Evolutionary conservation across 345 rosid genomes (phyloP), one percentile per base, ranked within the genome.

Genomic region (Tarenaya hassleriana): DNA sequence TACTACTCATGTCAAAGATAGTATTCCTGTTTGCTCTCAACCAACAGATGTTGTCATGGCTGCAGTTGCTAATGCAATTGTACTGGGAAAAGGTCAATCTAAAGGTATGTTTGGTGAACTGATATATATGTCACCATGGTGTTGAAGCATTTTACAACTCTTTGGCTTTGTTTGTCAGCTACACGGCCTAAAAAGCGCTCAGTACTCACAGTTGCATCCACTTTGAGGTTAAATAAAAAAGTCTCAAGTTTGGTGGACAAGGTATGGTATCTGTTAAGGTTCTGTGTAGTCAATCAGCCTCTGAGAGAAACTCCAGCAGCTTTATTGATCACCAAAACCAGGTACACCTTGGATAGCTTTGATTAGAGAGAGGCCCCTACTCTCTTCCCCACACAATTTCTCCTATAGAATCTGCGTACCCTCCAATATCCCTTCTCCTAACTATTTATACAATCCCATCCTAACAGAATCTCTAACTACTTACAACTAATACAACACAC

Each of bases 181-280:
- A 31, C 59, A 38, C 86, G 98, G 57, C 52, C 41, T 50, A 92
- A 92, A 63, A 92, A 78, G 76, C 75, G 94, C 61, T 71, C 95
- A 4, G 79, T 77, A n/a, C n/a, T n/a, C 29, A 69, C 85, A 33
- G 77, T 68, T 29, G 77, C 88, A 63, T 76, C 97, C 16, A 69
- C 95, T 49, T 67, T 92, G 79, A 81, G 80, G 75, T 80, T 95
- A 56, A 92, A 85, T 52, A 88, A 92, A 73, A 88, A 81, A 75
- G 98, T 88, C 51, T 85, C 97, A 10, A 81, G 81, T 69, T 68
- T 92, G 82, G 98, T 92, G 66, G 95, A 88, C 73, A 88, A 88
- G 98, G 98, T 85, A 76, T 27, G 39, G 16, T 52, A 11, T 44
- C 41, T 41, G 8, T n/a, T n/a, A n/a, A n/a, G n/a, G n/a, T n/a